Evolutionary conservation across 192 early-diverging fungal species (phyloP).

Genomic region (Coemansia asiatica): DNA sequence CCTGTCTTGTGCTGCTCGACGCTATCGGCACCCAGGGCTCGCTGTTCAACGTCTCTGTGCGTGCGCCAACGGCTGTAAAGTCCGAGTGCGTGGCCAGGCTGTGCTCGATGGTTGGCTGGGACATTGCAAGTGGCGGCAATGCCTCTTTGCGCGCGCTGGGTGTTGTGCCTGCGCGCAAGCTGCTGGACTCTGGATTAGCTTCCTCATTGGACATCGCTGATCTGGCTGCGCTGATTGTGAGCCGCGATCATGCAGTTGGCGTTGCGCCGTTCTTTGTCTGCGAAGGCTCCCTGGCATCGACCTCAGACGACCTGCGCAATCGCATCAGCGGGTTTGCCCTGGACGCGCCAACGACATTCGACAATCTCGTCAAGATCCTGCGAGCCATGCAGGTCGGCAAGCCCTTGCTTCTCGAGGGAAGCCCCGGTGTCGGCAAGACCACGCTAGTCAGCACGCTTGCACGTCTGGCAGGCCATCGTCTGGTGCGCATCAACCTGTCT

Average conservation of each 20-base stretch:
- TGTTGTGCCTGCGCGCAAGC: conserved; percentile 25
- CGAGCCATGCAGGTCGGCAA: conserved; percentile 88
- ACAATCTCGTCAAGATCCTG: conserved; percentile 82
- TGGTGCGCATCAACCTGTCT: conserved; percentile 95
- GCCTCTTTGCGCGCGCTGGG: conserved; percentile 18
- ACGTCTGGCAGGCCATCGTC: conserved; percentile 70
- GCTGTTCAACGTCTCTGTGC: conserved; percentile 7
- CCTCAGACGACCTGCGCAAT: conserved; percentile 28
- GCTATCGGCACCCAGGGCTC: conserved; percentile 82
- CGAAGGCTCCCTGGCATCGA: conserved; percentile 55
- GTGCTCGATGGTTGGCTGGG: conserved; percentile 42
- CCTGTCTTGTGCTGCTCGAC: conserved; percentile 87
- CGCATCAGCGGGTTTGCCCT: conserved; percentile 71
- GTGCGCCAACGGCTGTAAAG: conserved; percentile 27
- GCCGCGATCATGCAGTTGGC: conserved; percentile 57
- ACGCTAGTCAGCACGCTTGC: conserved; percentile 84
- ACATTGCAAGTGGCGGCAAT: not conserved
- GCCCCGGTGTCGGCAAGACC: conserved; percentile 97
- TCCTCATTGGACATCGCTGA: not conserved
- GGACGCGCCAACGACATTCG: conserved; percentile 85
- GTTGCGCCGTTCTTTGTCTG: conserved; percentile 78
- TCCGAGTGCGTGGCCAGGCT: conserved; percentile 50
- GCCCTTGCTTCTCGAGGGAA: conserved; percentile 93
- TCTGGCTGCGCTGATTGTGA: conserved; percentile 13
- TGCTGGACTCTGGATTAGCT: no score